phyloP scores from a whole-genome alignment of 2,329 filamentous ascomycete genomes.

The Akanthomyces uredinophilus region DNA sequence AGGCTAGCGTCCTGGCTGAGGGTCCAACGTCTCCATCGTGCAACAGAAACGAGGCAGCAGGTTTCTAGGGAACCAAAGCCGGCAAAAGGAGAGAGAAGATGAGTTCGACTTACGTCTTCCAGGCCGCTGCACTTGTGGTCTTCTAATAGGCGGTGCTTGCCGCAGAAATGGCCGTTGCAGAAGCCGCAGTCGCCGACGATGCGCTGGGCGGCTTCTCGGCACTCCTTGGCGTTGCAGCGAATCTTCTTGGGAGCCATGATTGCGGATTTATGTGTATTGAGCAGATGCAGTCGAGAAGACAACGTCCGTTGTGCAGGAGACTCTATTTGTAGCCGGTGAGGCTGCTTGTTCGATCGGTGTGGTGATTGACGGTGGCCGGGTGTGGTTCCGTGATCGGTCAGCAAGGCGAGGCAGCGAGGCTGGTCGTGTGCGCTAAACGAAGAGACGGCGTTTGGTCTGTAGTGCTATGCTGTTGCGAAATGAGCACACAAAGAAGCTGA shows the following conservation, averaged over 20 bases:
- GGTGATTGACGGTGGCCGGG: neutral
- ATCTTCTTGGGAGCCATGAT: constrained; percentile 69
- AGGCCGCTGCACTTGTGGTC: constrained; percentile 89
- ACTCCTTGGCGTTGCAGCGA: constrained; percentile 84
- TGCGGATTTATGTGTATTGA: neutral
- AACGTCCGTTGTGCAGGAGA: too few relatives aligned
- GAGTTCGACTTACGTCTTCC: constrained; percentile 63
- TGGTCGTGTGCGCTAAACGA: constrained; percentile 3
- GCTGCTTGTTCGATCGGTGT: neutral
- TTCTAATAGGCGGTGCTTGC: constrained; percentile 88
- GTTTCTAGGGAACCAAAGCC: neutral
- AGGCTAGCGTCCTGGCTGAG: constrained; percentile 8
- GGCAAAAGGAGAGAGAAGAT: neutral
- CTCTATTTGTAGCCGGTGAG: neutral
- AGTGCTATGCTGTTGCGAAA: neutral
- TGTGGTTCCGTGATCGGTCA: constrained; percentile 12
- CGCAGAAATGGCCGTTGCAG: constrained; percentile 90
- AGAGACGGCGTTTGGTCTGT: neutral
- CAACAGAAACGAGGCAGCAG: neutral
- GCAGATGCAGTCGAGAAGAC: neutral
- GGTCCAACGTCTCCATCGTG: neutral
- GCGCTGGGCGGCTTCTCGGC: constrained; percentile 79
- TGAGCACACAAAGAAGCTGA: neutral
- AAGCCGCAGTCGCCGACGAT: constrained; percentile 97
- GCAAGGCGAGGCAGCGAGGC: neutral